These are phyloP conservation scores for Fusarium piperis DNA, from an alignment of 2,329 filamentous ascomycete genomes.

Conservation along the genomic window DNA sequence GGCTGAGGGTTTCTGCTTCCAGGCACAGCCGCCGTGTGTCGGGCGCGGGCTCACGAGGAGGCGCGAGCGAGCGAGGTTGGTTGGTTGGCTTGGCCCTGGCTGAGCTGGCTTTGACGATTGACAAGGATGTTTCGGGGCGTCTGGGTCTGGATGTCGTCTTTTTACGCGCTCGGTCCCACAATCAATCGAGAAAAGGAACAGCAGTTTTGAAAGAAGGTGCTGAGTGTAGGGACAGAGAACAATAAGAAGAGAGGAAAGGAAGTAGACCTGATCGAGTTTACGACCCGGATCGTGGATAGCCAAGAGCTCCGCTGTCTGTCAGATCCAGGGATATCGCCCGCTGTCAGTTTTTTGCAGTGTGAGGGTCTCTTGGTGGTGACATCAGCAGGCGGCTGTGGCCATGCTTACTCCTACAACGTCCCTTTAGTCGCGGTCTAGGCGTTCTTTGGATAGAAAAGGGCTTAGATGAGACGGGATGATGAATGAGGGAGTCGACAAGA, in stretches of 20 bases:
- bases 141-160: constrained; percentile 5
- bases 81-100: constrained; percentile 31
- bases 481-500: not conserved
- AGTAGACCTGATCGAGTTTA: not conserved
- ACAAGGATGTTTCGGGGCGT: constrained; percentile 31
- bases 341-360: not conserved
- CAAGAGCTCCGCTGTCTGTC: constrained; percentile 14
- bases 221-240: not conserved
- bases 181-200: not conserved
- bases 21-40: constrained; percentile 39
- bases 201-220: not conserved
- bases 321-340: constrained; percentile 24
- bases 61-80: constrained; percentile 40
- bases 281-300: constrained; percentile 2
- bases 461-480: constrained; percentile 1
- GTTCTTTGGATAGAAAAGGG: not conserved
- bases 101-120: constrained; percentile 30
- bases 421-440: not conserved
- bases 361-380: constrained; percentile 32
- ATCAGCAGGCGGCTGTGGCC: constrained; percentile 30
- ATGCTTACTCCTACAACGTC: constrained; percentile 21
- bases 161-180: constrained; percentile 29
- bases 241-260: not conserved
- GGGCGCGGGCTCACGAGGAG: constrained; percentile 20
- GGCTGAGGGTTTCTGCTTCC: constrained; percentile 33